phyloP scores from a whole-genome alignment of 345 rosid species.

The Syzygium oleosum region DNA sequence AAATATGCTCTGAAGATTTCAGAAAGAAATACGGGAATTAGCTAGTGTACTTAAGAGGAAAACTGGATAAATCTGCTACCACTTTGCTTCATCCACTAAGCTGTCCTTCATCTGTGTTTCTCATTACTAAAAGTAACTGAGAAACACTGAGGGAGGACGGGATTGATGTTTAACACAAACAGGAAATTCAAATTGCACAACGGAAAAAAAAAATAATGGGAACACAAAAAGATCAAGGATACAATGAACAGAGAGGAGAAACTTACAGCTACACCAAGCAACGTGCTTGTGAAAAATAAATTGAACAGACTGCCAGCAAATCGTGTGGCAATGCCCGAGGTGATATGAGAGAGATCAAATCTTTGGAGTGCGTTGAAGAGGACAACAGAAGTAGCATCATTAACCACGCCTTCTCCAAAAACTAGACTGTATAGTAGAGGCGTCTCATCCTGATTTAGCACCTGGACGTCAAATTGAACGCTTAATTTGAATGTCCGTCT shows the following conservation, averaged over 20 bases:
- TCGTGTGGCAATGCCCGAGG: slow-evolving; percentile 37
- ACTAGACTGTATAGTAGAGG: slow-evolving; percentile 81
- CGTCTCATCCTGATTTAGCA: slow-evolving; percentile 77
- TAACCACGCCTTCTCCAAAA: slow-evolving; percentile 91
- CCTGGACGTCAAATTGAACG: slow-evolving; percentile 28
- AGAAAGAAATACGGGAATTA: background rate
- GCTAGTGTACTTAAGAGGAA: background rate
- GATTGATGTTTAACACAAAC: background rate
- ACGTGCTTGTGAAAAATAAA: slow-evolving; percentile 59
- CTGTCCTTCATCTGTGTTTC: background rate
- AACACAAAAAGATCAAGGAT: background rate
- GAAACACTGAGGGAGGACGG: background rate
- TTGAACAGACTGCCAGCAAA: slow-evolving; percentile 53
- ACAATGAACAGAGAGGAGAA: background rate
- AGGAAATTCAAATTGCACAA: background rate
- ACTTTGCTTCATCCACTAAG: background rate
- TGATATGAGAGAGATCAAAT: slow-evolving; percentile 63
- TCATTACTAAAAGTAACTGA: background rate
- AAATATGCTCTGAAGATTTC: background rate
- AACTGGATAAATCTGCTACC: background rate
- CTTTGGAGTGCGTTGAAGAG: slow-evolving; percentile 81
- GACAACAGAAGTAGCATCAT: slow-evolving; percentile 89
- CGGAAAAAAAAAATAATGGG: background rate
- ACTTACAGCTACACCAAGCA: slow-evolving; percentile 74
- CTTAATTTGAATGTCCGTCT: background rate